Evolutionary conservation across 2,329 filamentous ascomycete genomes (phyloP).

Genomic region (Colletotrichum melonis): DNA sequence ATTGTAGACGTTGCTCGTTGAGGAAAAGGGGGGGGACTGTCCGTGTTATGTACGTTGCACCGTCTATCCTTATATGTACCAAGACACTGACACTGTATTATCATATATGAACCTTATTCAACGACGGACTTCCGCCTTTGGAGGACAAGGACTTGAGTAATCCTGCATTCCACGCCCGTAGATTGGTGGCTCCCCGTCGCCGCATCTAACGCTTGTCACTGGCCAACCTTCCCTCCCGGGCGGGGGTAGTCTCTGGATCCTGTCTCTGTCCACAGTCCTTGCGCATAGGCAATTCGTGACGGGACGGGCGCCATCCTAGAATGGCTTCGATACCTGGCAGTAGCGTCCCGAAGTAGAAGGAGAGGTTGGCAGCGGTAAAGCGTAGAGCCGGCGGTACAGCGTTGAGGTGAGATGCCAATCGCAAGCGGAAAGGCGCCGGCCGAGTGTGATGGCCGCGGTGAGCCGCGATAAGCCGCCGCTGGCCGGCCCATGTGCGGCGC

Average conservation of each 20-base stretch:
- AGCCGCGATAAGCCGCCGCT: conserved; percentile 55
- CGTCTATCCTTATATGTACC: conserved; percentile 9
- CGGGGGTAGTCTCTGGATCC: conserved; percentile 11
- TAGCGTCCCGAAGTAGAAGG: conserved; percentile 32
- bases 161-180: conserved; percentile 8
- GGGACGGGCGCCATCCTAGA: conserved; percentile 18
- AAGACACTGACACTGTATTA: background rate
- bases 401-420: conserved; percentile 22
- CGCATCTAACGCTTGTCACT: conserved; percentile 19
- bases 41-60: background rate
- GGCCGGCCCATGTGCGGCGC: conserved; percentile 44
- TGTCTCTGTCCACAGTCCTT: background rate
- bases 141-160: background rate
- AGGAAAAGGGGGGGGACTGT: background rate
- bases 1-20: background rate
- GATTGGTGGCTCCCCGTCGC: conserved; percentile 4
- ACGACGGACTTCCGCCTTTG: conserved; percentile 21
- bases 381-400: conserved; percentile 12
- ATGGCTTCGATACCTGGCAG: conserved; percentile 13
- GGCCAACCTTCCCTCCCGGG: conserved; percentile 1
- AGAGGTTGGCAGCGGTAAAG: conserved; percentile 36
- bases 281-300: background rate
- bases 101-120: conserved; percentile 6
- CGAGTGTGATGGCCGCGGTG: conserved; percentile 28
- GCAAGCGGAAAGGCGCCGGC: conserved; percentile 38